A percentile compares a stretch with the other conserved stretches of the same genome.
These are phyloP conservation scores for Haplographium delicatum DNA, from an alignment of 495 filamentous ascomycete genomes.

Conservation along the genomic window DNA sequence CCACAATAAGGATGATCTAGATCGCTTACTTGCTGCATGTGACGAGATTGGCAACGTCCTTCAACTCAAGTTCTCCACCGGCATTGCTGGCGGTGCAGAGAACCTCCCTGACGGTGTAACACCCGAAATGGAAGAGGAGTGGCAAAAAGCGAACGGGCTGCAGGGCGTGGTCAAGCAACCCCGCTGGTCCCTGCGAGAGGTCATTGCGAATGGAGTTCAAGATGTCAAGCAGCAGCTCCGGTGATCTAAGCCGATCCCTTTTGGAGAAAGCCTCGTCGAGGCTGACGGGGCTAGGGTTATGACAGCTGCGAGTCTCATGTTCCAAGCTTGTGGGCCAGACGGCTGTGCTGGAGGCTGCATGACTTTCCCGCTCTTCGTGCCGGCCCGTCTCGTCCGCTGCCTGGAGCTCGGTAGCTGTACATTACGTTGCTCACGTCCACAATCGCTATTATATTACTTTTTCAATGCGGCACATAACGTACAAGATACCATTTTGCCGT, in stretches of 20 bases:
- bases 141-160: conserved; percentile 52
- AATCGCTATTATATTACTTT: conserved; percentile 1
- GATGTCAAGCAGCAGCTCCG: conserved; percentile 70
- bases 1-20: conserved; percentile 96
- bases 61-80: conserved; percentile 93
- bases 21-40: conserved; percentile 82
- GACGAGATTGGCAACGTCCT: conserved; percentile 89
- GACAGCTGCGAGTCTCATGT: background rate
- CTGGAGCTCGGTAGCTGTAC: conserved; percentile 2
- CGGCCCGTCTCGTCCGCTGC: background rate
- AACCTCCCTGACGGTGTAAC: conserved; percentile 64
- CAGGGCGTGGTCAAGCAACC: conserved; percentile 56
- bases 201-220: conserved; percentile 70
- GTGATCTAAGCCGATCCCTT: conserved; percentile 30
- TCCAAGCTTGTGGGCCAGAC: background rate
- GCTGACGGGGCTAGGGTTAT: background rate
- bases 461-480: background rate
- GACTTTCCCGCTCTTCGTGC: background rate
- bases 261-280: conserved; percentile 4
- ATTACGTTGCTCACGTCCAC: conserved; percentile 1
- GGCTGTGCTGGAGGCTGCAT: background rate
- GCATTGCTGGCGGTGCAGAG: conserved; percentile 80
- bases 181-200: conserved; percentile 75
- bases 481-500: conserved; percentile 14
- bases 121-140: conserved; percentile 66